phyloP scores from a whole-genome alignment of 139 green algal species.

The Diplosphaera chodatii region DNA sequence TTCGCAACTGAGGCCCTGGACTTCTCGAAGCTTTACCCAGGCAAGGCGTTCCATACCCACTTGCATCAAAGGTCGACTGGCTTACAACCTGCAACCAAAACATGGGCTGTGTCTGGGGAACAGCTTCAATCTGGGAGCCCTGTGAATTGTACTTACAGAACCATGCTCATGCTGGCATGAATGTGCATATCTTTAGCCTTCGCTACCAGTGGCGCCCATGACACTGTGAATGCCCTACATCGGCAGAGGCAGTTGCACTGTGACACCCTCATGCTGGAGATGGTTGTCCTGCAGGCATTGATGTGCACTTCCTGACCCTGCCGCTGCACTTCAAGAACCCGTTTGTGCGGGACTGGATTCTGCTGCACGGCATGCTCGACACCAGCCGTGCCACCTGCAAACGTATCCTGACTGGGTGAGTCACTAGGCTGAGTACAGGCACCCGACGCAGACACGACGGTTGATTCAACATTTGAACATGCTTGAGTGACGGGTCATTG shows the following conservation, averaged over 20 bases:
- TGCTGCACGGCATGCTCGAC: conserved; percentile 34
- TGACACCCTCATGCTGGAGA: too few relatives aligned
- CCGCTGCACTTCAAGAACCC: conserved; percentile 46
- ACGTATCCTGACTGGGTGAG: conserved; percentile 17
- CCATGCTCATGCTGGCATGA: conserved; percentile 16
- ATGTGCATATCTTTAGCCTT: conserved; percentile 32
- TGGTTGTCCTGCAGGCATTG: conserved; percentile 20
- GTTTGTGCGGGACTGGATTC: conserved; percentile 41
- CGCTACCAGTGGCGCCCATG: too few relatives aligned
- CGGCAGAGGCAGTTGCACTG: too few relatives aligned
- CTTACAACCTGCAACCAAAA: too few relatives aligned
- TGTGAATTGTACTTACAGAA: not conserved
- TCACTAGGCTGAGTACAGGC: not conserved
- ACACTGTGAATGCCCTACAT: too few relatives aligned
- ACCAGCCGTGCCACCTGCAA: conserved; percentile 19
- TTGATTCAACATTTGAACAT: too few relatives aligned
- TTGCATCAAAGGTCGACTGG: too few relatives aligned
- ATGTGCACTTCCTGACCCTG: conserved; percentile 32
- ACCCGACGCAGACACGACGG: conserved; percentile 3
- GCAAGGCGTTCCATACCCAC: conserved; percentile 13
- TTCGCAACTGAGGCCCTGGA: conserved; percentile 42
- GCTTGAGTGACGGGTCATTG: too few relatives aligned
- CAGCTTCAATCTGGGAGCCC: too few relatives aligned
- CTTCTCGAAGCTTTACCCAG: conserved; percentile 36
- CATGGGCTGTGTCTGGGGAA: too few relatives aligned